A percentile compares a stretch with the other conserved stretches of the same genome.
Evolutionary conservation across 2,329 filamentous ascomycete species (phyloP).

Genomic region (Dissoconium aciculare): DNA sequence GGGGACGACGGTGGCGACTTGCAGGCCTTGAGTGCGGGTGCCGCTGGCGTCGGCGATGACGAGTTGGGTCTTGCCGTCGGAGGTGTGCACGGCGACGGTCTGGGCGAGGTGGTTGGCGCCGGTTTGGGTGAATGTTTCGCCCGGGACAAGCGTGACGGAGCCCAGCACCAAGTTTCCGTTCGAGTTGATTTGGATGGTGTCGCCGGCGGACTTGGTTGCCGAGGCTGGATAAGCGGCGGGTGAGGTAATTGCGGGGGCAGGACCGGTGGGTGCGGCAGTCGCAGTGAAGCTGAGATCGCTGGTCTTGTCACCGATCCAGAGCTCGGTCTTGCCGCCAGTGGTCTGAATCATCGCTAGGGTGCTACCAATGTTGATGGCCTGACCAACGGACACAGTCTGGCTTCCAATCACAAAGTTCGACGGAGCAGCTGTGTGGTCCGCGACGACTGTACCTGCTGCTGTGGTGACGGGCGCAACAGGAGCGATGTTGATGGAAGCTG

Average conservation of each 20-base stretch:
- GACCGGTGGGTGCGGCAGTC: constrained; percentile 2
- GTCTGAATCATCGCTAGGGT: constrained; percentile 5
- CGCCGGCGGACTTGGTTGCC: constrained; percentile 2
- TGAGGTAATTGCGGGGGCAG: constrained; percentile 1
- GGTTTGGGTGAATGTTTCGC: constrained; percentile 5
- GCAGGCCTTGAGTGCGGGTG: constrained; percentile 2
- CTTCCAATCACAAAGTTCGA: constrained; percentile 5
- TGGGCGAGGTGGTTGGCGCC: constrained; percentile 3
- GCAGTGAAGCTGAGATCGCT: constrained; percentile 1
- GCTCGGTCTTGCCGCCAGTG: constrained; percentile 4
- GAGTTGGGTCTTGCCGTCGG: constrained; percentile 6
- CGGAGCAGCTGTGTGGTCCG: background rate
- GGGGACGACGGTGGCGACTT: constrained; percentile 1
- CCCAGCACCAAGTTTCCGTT: constrained; percentile 9
- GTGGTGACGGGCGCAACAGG: background rate
- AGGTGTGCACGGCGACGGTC: constrained; percentile 5
- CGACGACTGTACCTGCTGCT: too few relatives aligned
- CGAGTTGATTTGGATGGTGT: constrained; percentile 7
- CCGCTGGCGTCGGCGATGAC: constrained; percentile 4
- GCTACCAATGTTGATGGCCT: constrained; percentile 4
- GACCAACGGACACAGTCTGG: constrained; percentile 4
- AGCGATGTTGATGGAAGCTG: background rate
- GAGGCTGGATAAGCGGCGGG: background rate
- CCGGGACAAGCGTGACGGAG: constrained; percentile 6
- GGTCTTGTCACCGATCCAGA: constrained; percentile 2